Evolutionary conservation across 805 yeast species (phyloP), one percentile per base, ranked within the genome.

Genomic region (Sungouiella thailandica): DNA sequence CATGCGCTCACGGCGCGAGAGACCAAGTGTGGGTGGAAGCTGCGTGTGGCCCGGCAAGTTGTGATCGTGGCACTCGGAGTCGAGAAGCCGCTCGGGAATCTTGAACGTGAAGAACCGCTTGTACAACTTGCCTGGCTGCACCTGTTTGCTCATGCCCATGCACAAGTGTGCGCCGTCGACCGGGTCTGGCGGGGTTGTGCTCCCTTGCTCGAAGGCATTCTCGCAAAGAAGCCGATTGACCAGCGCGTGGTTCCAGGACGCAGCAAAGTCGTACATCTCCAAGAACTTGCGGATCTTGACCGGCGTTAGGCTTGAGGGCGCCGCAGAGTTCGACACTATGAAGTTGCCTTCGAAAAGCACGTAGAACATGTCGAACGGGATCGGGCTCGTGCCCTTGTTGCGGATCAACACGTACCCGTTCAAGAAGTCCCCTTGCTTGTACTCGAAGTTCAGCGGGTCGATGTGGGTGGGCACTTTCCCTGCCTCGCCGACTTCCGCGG

Each of bases 41-140:
- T 43, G 42, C 28, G 54, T 47, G 40, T 56, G 61, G 16, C 37
- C 25, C n/a, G 49, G 47, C 23, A 55, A 38, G 22, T 41, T 44
- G 34, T 56, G 61, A 8, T 39, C 20, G 27, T 52, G 57, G 28
- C 61, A 56, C 7, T 57, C 51, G 31, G 57, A 52, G 35, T 56
- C 61, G 39, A 56, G 46, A 17, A 56, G 47, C 38, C 47, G 46
- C 7, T 55, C 61, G 0, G 71, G 71, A 10, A 65, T 32, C 29
- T 54, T 58, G 46, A 65, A 65, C 7, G 62, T 53, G 44, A 65
- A 65, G 40, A 62, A 65, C 41, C 62, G 62, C 43, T 56, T 56
- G 46, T 56, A 55, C 11, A 45, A 48, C 17, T 41, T 46, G 2
- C 46, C 41, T 3, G 59, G 58, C 16, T 32, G 41, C 19, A 65